Percentiles rank a stretch among this genome's conserved stretches.
Conservation (phyloP, 2,329 filamentous ascomycete species). For the Paraphoma chrysanthemicola region DNA sequence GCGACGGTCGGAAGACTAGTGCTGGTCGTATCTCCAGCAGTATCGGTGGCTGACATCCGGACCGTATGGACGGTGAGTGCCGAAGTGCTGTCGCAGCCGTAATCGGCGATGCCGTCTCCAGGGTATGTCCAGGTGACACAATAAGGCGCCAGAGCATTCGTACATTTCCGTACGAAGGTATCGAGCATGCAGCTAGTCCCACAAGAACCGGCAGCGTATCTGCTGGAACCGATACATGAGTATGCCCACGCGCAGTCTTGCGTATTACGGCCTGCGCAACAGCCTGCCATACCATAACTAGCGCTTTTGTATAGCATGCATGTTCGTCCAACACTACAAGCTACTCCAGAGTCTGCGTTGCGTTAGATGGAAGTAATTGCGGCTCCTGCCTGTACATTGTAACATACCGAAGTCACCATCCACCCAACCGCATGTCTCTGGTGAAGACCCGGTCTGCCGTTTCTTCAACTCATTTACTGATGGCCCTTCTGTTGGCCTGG, state of each 20-base stretch:
- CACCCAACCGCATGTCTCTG: slow-evolving; percentile 35
- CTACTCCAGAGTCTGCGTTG: slow-evolving; percentile 16
- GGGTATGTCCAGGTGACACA: slow-evolving; percentile 40
- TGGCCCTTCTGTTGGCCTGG: slow-evolving; percentile 33
- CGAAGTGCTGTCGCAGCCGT: slow-evolving; percentile 25
- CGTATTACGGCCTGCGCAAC: slow-evolving; percentile 28
- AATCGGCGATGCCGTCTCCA: slow-evolving; percentile 23
- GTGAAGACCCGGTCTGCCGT: slow-evolving; percentile 15
- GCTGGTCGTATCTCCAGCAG: slow-evolving; percentile 15
- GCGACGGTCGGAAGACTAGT: slow-evolving; percentile 24
- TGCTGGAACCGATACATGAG: slow-evolving; percentile 32
- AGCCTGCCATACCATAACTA: slow-evolving; percentile 34
- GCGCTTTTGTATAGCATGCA: slow-evolving; percentile 35
- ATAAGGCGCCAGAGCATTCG: slow-evolving; percentile 20
- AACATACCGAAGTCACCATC: slow-evolving; percentile 26
- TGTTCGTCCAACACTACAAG: slow-evolving; percentile 23
- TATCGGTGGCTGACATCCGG: slow-evolving; percentile 19
- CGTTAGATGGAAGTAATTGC: background rate
- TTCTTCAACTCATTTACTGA: slow-evolving; percentile 23
- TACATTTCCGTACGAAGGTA: slow-evolving; percentile 33
- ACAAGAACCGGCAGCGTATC: slow-evolving; percentile 20
- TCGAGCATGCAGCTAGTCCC: slow-evolving; percentile 23
- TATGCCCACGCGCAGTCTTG: slow-evolving; percentile 33
- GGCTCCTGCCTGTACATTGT: background rate
- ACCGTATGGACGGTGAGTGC: slow-evolving; percentile 22